phyloP scores from a whole-genome alignment of 2,329 filamentous ascomycete genomes.

The Paramyrothecium sp. region DNA sequence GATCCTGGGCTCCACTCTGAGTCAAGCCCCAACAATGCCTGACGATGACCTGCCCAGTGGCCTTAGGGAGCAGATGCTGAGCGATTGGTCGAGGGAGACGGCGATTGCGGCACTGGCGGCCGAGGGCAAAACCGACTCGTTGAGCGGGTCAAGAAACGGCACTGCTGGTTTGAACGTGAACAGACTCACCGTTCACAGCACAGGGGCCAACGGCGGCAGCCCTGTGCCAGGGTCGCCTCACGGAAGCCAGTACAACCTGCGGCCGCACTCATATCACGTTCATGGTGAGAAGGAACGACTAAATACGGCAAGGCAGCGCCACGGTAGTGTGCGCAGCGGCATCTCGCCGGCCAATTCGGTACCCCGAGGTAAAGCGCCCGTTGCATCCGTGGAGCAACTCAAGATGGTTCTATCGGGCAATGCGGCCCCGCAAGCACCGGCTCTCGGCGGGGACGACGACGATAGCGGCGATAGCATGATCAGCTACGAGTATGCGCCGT shows the following conservation, averaged over 20 bases:
- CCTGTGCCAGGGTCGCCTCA: constrained; percentile 42
- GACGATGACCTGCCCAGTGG: constrained; percentile 61
- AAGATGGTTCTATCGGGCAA: constrained; percentile 60
- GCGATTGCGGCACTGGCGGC: constrained; percentile 69
- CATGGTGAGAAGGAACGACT: constrained; percentile 29
- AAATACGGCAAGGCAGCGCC: constrained; percentile 43
- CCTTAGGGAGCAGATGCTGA: constrained; percentile 73
- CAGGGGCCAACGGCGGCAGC: constrained; percentile 32
- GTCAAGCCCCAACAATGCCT: constrained; percentile 33
- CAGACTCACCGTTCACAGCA: constrained; percentile 56
- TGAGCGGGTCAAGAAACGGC: constrained; percentile 71
- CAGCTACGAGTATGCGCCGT: constrained; percentile 67
- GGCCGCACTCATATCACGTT: constrained; percentile 44
- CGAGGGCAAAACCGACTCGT: constrained; percentile 68
- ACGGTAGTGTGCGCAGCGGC: constrained; percentile 53
- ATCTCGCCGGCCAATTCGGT: constrained; percentile 42
- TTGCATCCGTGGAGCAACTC: constrained; percentile 63
- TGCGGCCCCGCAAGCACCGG: constrained; percentile 34
- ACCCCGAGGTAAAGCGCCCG: constrained; percentile 42
- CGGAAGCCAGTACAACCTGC: constrained; percentile 48
- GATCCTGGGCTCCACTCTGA: constrained; percentile 51
- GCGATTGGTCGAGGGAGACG: constrained; percentile 75
- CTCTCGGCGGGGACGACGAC: constrained; percentile 37
- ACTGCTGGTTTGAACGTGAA: constrained; percentile 53
- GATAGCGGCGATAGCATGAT: constrained; percentile 68